These are phyloP conservation scores for Moniliophthora roreri DNA, from an alignment of 1,284 basidiomycete species.

Conservation along the genomic window DNA sequence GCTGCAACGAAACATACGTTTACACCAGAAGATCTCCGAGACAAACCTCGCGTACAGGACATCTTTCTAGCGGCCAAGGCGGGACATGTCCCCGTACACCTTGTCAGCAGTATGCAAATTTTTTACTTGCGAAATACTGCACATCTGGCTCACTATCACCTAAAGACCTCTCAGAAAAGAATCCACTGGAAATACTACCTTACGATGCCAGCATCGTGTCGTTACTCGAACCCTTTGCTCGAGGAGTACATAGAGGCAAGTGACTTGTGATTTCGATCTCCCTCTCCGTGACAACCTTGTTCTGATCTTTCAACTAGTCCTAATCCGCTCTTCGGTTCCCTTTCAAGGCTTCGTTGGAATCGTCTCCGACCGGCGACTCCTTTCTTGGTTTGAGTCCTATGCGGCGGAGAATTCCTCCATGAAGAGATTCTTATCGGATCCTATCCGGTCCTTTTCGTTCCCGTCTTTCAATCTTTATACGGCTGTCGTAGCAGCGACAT, in stretches of 20 bases:
- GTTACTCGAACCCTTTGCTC: constrained; percentile 63
- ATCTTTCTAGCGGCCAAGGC: constrained; percentile 72
- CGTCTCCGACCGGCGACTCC: constrained; percentile 60
- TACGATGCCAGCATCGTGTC: constrained; percentile 63
- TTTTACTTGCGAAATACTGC: too few species aligned
- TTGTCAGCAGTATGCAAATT: constrained; percentile 80
- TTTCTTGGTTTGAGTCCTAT: constrained; percentile 62
- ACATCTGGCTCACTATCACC: not conserved
- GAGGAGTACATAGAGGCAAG: constrained; percentile 68
- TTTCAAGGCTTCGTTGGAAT: constrained; percentile 49
- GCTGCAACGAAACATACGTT: constrained; percentile 75
- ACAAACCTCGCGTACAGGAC: constrained; percentile 57
- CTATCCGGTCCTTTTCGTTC: constrained; percentile 56
- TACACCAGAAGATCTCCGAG: constrained; percentile 53
- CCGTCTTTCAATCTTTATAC: constrained; percentile 64
- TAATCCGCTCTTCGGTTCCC: constrained; percentile 43
- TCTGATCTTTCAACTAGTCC: constrained; percentile 34
- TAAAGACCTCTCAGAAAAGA: constrained; percentile 79
- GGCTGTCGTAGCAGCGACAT: constrained; percentile 58
- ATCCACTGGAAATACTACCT: constrained; percentile 63
- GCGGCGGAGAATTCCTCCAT: constrained; percentile 49
- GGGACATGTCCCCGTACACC: constrained; percentile 67
- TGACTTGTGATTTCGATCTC: too few species aligned
- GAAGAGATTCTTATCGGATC: constrained; percentile 52
- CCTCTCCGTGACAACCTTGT: not conserved